These are phyloP conservation scores for Aspergillus sp. DNA, from an alignment of 2,329 filamentous ascomycete genomes.

Conservation along the genomic window DNA sequence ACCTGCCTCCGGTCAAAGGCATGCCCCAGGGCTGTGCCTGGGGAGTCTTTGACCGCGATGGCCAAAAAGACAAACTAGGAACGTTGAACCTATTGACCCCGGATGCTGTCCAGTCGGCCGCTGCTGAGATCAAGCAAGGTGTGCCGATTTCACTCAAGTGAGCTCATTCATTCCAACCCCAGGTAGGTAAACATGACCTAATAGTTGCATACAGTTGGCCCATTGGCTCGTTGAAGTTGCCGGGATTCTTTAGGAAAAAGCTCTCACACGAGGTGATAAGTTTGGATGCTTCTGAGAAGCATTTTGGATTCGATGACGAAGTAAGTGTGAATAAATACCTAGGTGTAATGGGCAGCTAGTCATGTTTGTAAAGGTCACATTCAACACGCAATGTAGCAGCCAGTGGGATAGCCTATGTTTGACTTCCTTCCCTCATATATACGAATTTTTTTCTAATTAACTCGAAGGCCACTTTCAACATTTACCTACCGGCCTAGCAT, in stretches of 20 bases:
- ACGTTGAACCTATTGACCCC: constrained; percentile 42
- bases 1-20: constrained; percentile 34
- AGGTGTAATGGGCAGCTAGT: no score
- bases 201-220: constrained; percentile 15
- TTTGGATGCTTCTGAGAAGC: constrained; percentile 21
- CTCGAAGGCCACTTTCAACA: constrained; percentile 8
- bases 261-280: constrained; percentile 23
- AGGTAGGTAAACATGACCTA: no score
- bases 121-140: constrained; percentile 38
- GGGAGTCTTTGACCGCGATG: constrained; percentile 35
- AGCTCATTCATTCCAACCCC: no score
- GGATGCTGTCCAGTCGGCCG: constrained; percentile 37
- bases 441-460: no score
- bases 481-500: constrained; percentile 19
- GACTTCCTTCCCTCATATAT: no score
- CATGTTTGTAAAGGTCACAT: constrained; percentile 16
- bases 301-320: neutral
- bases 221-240: constrained; percentile 16
- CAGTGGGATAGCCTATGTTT: constrained; percentile 41
- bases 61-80: constrained; percentile 39
- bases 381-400: constrained; percentile 42
- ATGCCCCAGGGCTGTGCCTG: constrained; percentile 40
- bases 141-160: constrained; percentile 36
- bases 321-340: no score
- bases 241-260: constrained; percentile 27